These are phyloP conservation scores for Calocybe indica DNA, from an alignment of 768 basidiomycete species.

Conservation along the genomic window DNA sequence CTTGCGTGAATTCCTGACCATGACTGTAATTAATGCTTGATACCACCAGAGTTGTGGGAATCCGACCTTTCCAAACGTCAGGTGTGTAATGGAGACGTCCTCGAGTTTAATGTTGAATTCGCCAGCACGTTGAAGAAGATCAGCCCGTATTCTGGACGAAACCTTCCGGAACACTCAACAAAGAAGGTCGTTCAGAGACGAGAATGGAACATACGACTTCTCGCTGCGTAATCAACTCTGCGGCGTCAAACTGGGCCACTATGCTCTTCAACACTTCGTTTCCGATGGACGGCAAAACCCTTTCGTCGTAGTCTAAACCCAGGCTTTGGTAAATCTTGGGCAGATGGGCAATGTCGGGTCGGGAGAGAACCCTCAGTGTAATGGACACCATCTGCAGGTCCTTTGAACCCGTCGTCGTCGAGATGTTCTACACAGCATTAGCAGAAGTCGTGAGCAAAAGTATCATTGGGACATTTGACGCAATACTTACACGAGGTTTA, in stretches of 20 bases:
- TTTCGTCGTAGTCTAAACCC: conserved; percentile 96
- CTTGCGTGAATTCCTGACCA: conserved; percentile 84
- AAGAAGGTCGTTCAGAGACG: neutral
- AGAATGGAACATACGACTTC: conserved; percentile 63
- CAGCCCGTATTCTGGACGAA: conserved; percentile 86
- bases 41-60: conserved; percentile 3
- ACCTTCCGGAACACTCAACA: conserved; percentile 39
- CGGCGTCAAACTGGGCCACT: conserved; percentile 97
- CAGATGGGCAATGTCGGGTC: conserved; percentile 85
- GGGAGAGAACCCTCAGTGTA: conserved; percentile 90
- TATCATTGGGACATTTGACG: neutral
- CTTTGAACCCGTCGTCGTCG: conserved; percentile 98
- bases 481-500: conserved; percentile 75
- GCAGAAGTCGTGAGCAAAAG: conserved; percentile 2
- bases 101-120: conserved; percentile 96
- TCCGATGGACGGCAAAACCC: conserved; percentile 94
- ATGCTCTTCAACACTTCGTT: conserved; percentile 98
- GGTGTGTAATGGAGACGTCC: conserved; percentile 93
- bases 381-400: conserved; percentile 99
- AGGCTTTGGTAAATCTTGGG: conserved; percentile 93
- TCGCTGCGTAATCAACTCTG: conserved; percentile 94
- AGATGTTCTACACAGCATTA: conserved; percentile 70
- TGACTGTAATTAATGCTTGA: neutral
- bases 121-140: conserved; percentile 86
- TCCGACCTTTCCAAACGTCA: conserved; percentile 80